Evolutionary conservation across 768 basidiomycete species (phyloP).

Genomic region (Lactifluus piperatus): DNA sequence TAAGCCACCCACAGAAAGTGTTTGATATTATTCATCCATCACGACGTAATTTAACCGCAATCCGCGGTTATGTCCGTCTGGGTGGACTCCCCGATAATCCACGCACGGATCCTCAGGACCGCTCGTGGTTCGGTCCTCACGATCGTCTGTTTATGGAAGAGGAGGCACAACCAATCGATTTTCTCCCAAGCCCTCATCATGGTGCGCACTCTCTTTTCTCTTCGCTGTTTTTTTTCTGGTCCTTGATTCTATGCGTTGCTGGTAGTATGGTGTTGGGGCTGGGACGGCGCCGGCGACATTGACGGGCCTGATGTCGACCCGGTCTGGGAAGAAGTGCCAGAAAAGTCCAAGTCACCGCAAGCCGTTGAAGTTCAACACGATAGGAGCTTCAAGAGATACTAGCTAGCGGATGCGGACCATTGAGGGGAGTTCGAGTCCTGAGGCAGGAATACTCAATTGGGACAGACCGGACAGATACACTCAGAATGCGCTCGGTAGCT

Average conservation of each 20-base stretch:
- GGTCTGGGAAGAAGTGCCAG: conserved; percentile 84
- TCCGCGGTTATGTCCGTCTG: conserved; percentile 87
- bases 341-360: conserved; percentile 46
- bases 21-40: conserved; percentile 91
- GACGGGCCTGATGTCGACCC: conserved; percentile 98
- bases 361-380: conserved; percentile 68
- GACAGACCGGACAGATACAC: background rate
- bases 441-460: background rate
- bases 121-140: conserved; percentile 97
- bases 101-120: conserved; percentile 92
- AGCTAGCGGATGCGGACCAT: background rate
- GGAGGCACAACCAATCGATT: conserved; percentile 69
- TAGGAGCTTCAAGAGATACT: conserved; percentile 27
- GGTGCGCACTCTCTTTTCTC: conserved; percentile 44
- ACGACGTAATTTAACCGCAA: conserved; percentile 89
- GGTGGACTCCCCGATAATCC: conserved; percentile 97
- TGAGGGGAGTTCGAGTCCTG: background rate
- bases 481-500: background rate
- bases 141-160: conserved; percentile 89
- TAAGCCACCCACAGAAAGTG: conserved; percentile 51
- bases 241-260: background rate
- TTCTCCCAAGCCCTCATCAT: conserved; percentile 73
- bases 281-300: conserved; percentile 97
- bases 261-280: conserved; percentile 98
- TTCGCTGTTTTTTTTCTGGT: too few species aligned